Evolutionary conservation across 306 rosid species (phyloP), one percentile per base, ranked within the genome.

Genomic region (Cucurbita moschata): DNA sequence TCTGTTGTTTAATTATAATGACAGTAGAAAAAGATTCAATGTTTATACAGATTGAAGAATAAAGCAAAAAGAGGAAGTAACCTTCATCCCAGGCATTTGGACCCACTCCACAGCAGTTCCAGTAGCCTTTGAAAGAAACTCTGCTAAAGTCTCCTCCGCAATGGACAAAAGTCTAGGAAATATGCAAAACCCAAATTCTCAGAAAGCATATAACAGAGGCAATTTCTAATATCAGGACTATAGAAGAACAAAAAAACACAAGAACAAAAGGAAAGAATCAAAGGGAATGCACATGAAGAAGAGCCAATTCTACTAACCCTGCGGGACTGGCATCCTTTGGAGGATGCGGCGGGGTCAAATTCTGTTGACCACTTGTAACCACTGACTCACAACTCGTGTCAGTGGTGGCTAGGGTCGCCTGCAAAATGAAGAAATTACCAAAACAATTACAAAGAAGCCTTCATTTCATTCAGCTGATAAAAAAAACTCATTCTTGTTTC

Each of bases 1-100:
- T 46, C 21, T 50, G 75, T 63, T 59, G 38, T 49, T 77, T 14
- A 77, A 50, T 52, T 66, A 63, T 52, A 44, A 75, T 72, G 76
- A 76, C 30, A 82, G 37, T 11, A 51, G 53, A 66, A 13, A 66
- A 66, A 66, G 26, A 44, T 5, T 11, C 7, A 18, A 10, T 13
- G 21, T 68, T 75, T 59, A 77, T 75, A 51, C 59, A 74, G 38
- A 49, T 63, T 23, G 77, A 75, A 75, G 44, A 58, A 30, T 15
- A 67, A 64, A 49, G 69, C 61, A n/a, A 53, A 71, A 79, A 59
- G 18, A 78, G 7, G 57, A 21, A 70, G 71, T 56, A 58, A 94
- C 99, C 99, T 94, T 94, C 99, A 94, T 94, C 87, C 99, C 99
- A 82, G 99, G 99, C 96, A 94, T 81, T 88, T 94, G 99, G 96